Conservation (phyloP, 1,284 basidiomycete species). For the Cryptococcus sp. region DNA sequence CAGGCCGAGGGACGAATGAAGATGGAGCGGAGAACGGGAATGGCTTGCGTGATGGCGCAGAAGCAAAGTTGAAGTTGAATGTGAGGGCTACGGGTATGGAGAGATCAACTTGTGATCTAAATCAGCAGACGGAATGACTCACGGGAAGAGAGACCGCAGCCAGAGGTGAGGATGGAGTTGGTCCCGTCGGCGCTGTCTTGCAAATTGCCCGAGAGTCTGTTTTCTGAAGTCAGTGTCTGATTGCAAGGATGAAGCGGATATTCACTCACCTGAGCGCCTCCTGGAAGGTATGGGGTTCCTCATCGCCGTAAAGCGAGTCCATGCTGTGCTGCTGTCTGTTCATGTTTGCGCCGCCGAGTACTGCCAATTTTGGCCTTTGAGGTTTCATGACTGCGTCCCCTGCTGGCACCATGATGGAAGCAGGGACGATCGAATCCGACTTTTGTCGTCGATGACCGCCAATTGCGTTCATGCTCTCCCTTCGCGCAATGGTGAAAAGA, state of each 20-base stretch:
- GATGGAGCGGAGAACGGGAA: slow-evolving; percentile 9
- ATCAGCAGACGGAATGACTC: slow-evolving; percentile 5
- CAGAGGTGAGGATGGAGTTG: slow-evolving; percentile 20
- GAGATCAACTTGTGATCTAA: neutral
- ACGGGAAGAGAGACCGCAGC: slow-evolving; percentile 33
- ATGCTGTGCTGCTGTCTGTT: slow-evolving; percentile 36
- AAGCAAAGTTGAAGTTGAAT: slow-evolving; percentile 31
- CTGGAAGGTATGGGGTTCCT: slow-evolving; percentile 22
- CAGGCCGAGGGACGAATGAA: slow-evolving; percentile 20
- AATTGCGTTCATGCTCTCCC: slow-evolving; percentile 28
- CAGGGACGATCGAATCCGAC: slow-evolving; percentile 27
- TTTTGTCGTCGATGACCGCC: slow-evolving; percentile 28
- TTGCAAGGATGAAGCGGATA: neutral
- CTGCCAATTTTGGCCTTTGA: slow-evolving; percentile 19
- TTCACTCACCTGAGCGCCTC: slow-evolving; percentile 32
- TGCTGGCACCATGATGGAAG: neutral
- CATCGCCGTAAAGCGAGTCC: slow-evolving; percentile 35
- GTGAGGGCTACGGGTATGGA: slow-evolving; percentile 18
- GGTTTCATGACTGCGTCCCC: slow-evolving; percentile 10
- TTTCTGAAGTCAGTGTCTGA: neutral
- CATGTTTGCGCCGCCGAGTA: slow-evolving; percentile 26
- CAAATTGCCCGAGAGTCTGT: slow-evolving; percentile 30
- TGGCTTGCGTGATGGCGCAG: slow-evolving; percentile 15
- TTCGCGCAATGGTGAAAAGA: slow-evolving; percentile 40
- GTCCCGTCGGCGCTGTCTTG: slow-evolving; percentile 22